These are phyloP conservation scores for Elaeis oleifera DNA, from an alignment of 202 grass and related monocot species.

Conservation along the genomic window DNA sequence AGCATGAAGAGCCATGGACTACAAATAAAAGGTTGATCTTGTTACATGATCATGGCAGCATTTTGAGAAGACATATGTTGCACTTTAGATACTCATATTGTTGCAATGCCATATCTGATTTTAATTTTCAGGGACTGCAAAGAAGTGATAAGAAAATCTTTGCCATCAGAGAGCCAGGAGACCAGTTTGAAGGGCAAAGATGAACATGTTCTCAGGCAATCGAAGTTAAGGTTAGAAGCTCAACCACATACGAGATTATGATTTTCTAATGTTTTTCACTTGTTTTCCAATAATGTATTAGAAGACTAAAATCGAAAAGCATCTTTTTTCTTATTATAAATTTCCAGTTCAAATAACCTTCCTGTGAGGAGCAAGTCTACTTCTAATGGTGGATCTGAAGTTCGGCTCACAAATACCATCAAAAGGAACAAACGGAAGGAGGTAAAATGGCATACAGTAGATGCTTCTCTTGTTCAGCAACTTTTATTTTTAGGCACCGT, in stretches of 20 bases:
- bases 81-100: conserved; percentile 3
- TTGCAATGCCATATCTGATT: not conserved
- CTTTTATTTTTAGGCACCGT: too few relatives aligned
- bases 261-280: not conserved
- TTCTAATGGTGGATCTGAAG: conserved; percentile 34
- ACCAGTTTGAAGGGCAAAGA: conserved; percentile 22
- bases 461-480: not conserved
- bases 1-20: conserved; percentile 31
- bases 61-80: not conserved
- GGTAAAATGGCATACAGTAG: conserved; percentile 22
- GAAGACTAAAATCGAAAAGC: not conserved
- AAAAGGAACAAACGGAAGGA: conserved; percentile 46
- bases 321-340: conserved; percentile 1
- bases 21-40: conserved; percentile 56
- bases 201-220: conserved; percentile 10
- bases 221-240: conserved; percentile 34
- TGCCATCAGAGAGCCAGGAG: conserved; percentile 9
- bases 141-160: conserved; percentile 25
- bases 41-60: conserved; percentile 2
- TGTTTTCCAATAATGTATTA: not conserved
- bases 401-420: conserved; percentile 21
- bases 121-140: conserved; percentile 10
- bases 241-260: not conserved
- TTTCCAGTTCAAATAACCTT: conserved; percentile 29
- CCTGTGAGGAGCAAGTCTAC: conserved; percentile 46